Percentiles rank a stretch among this genome's conserved stretches.
Evolutionary conservation across 2,329 filamentous ascomycete genomes (phyloP).

Genomic region (Fusarium circinatum): DNA sequence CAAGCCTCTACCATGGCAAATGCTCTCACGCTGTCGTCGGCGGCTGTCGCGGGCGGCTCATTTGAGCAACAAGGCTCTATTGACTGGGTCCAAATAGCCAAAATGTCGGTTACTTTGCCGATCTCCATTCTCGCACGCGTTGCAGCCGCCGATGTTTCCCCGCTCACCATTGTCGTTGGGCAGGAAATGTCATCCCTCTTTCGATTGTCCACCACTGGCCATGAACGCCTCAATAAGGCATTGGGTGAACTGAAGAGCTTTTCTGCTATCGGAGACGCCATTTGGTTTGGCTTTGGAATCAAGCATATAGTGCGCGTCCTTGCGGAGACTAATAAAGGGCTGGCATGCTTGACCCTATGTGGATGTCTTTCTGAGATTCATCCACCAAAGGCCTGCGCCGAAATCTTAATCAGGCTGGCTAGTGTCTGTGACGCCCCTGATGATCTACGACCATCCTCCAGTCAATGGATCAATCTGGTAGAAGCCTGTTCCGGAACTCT

Average conservation of each 20-base stretch:
- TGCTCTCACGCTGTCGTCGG: accelerated
- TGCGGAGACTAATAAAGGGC: accelerated
- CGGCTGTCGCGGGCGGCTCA: accelerated
- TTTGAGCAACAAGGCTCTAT: background rate
- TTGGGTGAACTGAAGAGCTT: background rate
- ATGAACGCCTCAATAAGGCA: accelerated
- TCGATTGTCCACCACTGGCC: accelerated
- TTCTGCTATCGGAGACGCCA: accelerated
- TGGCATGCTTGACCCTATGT: background rate
- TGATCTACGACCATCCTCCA: accelerated
- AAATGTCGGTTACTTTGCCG: accelerated
- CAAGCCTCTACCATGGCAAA: background rate
- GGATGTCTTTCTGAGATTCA: background rate
- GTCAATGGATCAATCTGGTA: background rate
- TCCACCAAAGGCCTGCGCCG: accelerated
- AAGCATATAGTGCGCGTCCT: background rate
- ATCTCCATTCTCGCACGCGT: background rate
- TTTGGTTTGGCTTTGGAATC: accelerated
- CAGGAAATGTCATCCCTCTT: background rate
- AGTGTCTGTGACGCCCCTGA: accelerated
- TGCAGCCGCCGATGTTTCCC: accelerated
- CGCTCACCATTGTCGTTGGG: accelerated
- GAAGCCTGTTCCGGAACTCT: background rate
- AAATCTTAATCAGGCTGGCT: accelerated
- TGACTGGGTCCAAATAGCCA: background rate